phyloP scores from a whole-genome alignment of 2,329 filamentous ascomycete genomes.

The Colletotrichum sublineola region DNA sequence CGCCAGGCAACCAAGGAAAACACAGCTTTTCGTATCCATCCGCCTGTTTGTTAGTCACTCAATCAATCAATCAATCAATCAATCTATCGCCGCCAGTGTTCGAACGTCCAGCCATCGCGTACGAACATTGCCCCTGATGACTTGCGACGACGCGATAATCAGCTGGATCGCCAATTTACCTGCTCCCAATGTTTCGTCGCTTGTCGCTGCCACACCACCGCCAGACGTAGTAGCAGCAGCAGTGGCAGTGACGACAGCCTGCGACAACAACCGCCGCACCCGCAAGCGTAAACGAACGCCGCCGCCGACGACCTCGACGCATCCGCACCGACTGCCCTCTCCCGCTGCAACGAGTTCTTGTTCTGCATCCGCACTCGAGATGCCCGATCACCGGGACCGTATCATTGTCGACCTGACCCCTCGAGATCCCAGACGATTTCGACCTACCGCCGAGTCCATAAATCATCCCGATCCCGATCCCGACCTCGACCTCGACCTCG shows the following conservation, averaged over 20 bases:
- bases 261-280: background rate
- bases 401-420: background rate
- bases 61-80: no score
- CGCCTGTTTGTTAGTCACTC: no score
- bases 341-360: background rate
- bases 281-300: slow-evolving; percentile 7
- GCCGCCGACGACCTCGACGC: background rate
- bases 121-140: background rate
- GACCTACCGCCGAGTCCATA: background rate
- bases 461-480: background rate
- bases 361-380: background rate
- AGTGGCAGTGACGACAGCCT: background rate
- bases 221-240: background rate
- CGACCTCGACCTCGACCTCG: background rate
- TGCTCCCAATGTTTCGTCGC: background rate
- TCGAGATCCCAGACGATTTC: background rate
- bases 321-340: slow-evolving; percentile 1
- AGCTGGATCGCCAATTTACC: background rate
- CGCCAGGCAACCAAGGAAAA: no score
- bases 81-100: no score
- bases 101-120: no score
- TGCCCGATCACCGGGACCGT: background rate
- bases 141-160: slow-evolving; percentile 3
- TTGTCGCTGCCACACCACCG: background rate
- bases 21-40: no score